Percentiles rank a stretch among this genome's conserved stretches.
Conservation (phyloP, 768 basidiomycete genomes). For the Russula brevipes region DNA sequence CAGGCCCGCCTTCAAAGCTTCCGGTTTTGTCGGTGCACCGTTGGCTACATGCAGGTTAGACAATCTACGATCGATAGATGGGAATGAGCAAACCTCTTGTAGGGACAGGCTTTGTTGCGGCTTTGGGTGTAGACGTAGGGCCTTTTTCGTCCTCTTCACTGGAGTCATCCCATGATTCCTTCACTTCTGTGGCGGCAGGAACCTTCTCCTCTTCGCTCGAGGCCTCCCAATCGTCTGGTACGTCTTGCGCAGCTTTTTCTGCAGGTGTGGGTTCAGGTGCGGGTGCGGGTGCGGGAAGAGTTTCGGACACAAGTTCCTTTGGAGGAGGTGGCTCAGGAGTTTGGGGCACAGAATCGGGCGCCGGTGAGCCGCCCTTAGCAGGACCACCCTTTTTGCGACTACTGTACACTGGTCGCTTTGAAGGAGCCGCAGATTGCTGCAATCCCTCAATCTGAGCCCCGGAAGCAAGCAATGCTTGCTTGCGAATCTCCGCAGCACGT, state of each 20-base stretch:
- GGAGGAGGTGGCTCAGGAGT: slow-evolving; percentile 23
- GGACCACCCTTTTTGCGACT: slow-evolving; percentile 73
- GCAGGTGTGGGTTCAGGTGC: slow-evolving; percentile 27
- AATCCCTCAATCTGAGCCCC: slow-evolving; percentile 90
- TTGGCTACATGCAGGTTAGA: slow-evolving; percentile 16
- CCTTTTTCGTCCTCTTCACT: slow-evolving; percentile 34
- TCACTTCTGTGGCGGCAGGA: slow-evolving; percentile 22
- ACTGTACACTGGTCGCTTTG: slow-evolving; percentile 79
- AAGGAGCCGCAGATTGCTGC: slow-evolving; percentile 48
- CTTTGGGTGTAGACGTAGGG: slow-evolving; percentile 7
- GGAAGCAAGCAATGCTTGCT: slow-evolving; percentile 83
- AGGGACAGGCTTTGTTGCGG: slow-evolving; percentile 2
- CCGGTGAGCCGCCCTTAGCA: slow-evolving; percentile 50
- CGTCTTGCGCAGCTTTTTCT: slow-evolving; percentile 32
- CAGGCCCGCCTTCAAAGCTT: slow-evolving; percentile 3
- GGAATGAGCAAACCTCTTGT: slow-evolving; percentile 3
- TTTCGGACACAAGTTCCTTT: slow-evolving; percentile 25
- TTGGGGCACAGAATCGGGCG: slow-evolving; percentile 47
- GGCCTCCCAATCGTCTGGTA: slow-evolving; percentile 58
- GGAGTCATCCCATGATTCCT: slow-evolving; percentile 44
- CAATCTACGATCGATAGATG: not conserved
- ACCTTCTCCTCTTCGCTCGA: slow-evolving; percentile 50
- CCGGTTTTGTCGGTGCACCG: slow-evolving; percentile 2
- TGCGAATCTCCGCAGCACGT: slow-evolving; percentile 84
- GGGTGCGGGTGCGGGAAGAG: slow-evolving; percentile 24